phyloP scores from a whole-genome alignment of 164 flowering plant species.

The Cinnamomum chago region DNA sequence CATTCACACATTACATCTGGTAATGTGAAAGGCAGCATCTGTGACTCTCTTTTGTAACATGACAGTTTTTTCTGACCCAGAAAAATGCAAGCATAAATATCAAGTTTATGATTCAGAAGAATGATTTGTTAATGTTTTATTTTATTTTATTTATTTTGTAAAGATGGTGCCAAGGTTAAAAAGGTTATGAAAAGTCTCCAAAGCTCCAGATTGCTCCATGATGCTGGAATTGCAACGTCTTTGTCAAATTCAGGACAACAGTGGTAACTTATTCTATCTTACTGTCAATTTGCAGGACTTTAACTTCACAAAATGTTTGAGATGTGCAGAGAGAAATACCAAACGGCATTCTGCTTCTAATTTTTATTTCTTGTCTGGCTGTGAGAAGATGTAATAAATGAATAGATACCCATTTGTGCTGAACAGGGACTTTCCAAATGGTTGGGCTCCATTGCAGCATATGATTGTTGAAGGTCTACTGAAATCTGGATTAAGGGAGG shows the following conservation, averaged over 20 bases:
- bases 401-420: not conserved
- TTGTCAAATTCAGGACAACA: conserved; percentile 73
- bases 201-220: conserved; percentile 57
- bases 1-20: too few species aligned
- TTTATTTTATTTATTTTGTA: conserved; percentile 5
- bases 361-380: not conserved
- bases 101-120: not conserved
- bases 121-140: not conserved
- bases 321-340: too few species aligned
- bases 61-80: not conserved
- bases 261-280: conserved; percentile 41
- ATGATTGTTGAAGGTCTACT: conserved; percentile 87
- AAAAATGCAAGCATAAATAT: not conserved
- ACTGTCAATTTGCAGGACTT: not conserved
- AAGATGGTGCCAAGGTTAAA: conserved; percentile 48
- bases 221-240: conserved; percentile 81
- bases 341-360: not conserved
- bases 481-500: conserved; percentile 48
- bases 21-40: not conserved
- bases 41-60: not conserved
- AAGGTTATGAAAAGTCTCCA: conserved; percentile 47
- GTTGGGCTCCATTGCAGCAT: conserved; percentile 96
- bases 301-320: not conserved
- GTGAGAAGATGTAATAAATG: not conserved
- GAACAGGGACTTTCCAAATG: conserved; percentile 91